Evolutionary conservation across 2,329 filamentous ascomycete genomes (phyloP), one percentile per base, ranked within the genome.

Genomic region (Polychaeton citri): DNA sequence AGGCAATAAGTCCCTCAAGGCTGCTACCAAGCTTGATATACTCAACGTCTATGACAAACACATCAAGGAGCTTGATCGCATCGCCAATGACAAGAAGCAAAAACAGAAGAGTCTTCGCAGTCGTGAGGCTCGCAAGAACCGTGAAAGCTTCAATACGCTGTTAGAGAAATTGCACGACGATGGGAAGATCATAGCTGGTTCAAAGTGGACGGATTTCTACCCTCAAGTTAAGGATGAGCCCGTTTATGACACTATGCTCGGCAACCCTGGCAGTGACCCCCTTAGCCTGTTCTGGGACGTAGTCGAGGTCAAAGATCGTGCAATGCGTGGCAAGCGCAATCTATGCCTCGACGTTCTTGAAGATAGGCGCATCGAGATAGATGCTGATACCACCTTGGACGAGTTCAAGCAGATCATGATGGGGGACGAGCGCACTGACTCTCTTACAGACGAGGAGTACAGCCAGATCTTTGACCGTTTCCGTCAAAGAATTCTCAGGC

Each of bases 231-330:
- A 82, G 48, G 68, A 81, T 37, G 90, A 98, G 51, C 72, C 79
- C 33, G 82, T 87, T 46, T 96, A 94, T 60, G 71, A 68, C 48
- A 77, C 5, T 17, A 16, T 32, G 12, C 72, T 87, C 40, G 87
- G 86, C 35, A 84, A 92, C 54, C 62, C 73, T 39, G 55, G 55
- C 12, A 53, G 48, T 38, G 50, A 45, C 4, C 84, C 90, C 10
- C 71, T 94, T 45, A 86, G 96, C 51, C 68, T 98, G 5, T 96
- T 98, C 64, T 95, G 88, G 85, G 90, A 98, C 56, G 68, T 87
- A 33, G 71, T 96, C 18, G 90, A 96, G 57, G 86, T 94, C 57
- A 86, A 96, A 58, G 88, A 98, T 53, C 76, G 82, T 26, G 51
- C 51, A 39, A 46, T 59, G 16, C 48, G 50, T 4, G 45, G 48